Base-by-base conservation (phyloP, 306 rosid species). In the Delonix regia region DNA sequence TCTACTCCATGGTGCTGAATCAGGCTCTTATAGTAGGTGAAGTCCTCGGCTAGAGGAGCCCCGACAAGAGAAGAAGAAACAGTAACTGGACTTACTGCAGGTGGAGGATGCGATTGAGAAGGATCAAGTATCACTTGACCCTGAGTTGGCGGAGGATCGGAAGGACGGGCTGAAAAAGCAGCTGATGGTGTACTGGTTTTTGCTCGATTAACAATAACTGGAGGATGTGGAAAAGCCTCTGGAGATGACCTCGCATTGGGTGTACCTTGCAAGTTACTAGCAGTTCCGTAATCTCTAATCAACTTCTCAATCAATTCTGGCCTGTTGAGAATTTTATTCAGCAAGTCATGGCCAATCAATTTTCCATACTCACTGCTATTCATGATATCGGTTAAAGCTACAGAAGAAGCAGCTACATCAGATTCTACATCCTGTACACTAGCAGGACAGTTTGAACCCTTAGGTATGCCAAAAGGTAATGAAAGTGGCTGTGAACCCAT, bases 1-100 rank as follows among this genome's bases (percentile, higher is more conserved):
- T 95, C 97, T 75, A 88, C 99, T 28, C 99, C 99, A 55, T 95
- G 98, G 72, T 91, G 98, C 74, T 95, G 99, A 86, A 95, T 95
- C 84, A 92, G 86, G 87, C 89, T 93, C 87, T 95, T 95, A 75
- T 91, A 95, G 63, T 95, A 95, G 83, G 73, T 92, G 15, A 72
- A 81, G 78, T 95, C 97, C 89, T 80, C 92, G 28, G 87, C 71
- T 5, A 84, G 83, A 28, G 94, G 89, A 59, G 78, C 85, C 67
- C 81, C 91, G 41, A 71, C 59, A 44, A 18, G 21, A 2, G 89
- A 38, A 34, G 93, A 80, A 34, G 93, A 80, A 78, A 75, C 78
- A 24, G 86, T 55, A 47, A 78, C 64, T 45, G 92, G 74, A 75
- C 78, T 60, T 24, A 38, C 63, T 21, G 60, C 71, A 62, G 83